Evolutionary conservation across 371 early-diverging fungal species (phyloP), one percentile per base, ranked within the genome.

Genomic region (Mortierella sp.): DNA sequence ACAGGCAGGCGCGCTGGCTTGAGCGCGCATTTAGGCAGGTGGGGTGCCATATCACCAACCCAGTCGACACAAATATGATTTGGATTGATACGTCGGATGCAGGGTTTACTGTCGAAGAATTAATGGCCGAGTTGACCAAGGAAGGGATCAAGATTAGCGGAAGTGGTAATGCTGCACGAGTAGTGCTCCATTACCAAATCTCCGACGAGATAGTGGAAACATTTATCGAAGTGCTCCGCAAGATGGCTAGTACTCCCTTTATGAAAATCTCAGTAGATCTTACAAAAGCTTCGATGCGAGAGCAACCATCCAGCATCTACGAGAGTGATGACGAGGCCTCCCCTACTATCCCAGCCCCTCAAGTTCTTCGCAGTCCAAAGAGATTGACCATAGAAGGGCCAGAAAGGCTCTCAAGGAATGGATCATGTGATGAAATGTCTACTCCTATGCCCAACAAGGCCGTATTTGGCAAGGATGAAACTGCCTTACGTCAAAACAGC

Each of bases 61-160:
- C 93, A 5, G 90, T 90, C 0, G 94, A 97, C n/a, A 97, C 98
- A 30, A 97, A 96, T 84, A 97, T 97, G 96, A 89, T 97, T 35
- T 91, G 94, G 77, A 85, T 94, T 20, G 93, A 93, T 62, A 86
- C 87, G 10, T 78, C 86, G 3, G 78, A 84, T 4, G 75, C 83
- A 40, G 88, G 88, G 37, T 75, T 91, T 24, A 76, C 83, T 20
- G 85, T 90, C 12, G 84, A 87, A 14, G 90, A 90, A 54, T 64
- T 94, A 18, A 74, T 84, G n/a, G 86, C 86, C 26, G 88, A 83
- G 28, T 79, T 94, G 63, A 84, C 75, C 55, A 73, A 79, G 66
- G 79, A 86, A 40, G 90, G 90, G 24, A 87, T 94, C 80, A 86
- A 87, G 70, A 87, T 93, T 61, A 92, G 91, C 61, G 91, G 92